These are phyloP conservation scores for Davidsoniella virescens DNA, from an alignment of 2,329 filamentous ascomycete genomes.

Conservation along the genomic window DNA sequence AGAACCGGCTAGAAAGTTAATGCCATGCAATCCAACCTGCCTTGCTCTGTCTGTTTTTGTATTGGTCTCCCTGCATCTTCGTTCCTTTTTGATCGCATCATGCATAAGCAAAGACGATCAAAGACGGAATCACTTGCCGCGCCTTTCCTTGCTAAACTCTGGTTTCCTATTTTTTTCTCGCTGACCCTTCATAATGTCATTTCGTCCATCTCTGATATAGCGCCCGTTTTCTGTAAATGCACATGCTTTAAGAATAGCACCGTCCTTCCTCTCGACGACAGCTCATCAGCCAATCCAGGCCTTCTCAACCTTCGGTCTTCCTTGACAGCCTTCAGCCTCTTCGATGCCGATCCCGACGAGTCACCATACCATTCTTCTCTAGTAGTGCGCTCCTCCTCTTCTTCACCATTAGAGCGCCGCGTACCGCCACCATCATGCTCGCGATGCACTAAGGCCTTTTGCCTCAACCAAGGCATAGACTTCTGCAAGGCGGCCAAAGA, in stretches of 20 bases:
- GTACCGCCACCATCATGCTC: conserved; percentile 31
- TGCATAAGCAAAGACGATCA: neutral
- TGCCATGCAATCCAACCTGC: no score
- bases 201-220: conserved; percentile 20
- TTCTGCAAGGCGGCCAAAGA: conserved; percentile 48
- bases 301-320: conserved; percentile 14
- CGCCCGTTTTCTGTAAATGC: conserved; percentile 52
- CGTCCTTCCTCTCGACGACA: conserved; percentile 39
- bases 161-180: neutral
- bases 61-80: neutral
- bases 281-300: conserved; percentile 17
- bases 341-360: conserved; percentile 12
- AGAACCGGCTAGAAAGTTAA: no score
- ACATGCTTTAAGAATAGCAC: conserved; percentile 55
- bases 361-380: conserved; percentile 7
- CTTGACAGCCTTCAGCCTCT: conserved; percentile 15
- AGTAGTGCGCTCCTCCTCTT: conserved; percentile 15
- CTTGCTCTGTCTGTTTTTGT: no score
- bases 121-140: neutral
- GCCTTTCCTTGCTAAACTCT: neutral
- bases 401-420: conserved; percentile 16
- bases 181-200: conserved; percentile 15
- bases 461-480: conserved; percentile 40
- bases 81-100: neutral
- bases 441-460: conserved; percentile 50